Percentiles rank a stretch among this genome's conserved stretches.
Conservation (phyloP, 2,329 filamentous ascomycete species). For the Ophiocordyceps unilateralis region DNA sequence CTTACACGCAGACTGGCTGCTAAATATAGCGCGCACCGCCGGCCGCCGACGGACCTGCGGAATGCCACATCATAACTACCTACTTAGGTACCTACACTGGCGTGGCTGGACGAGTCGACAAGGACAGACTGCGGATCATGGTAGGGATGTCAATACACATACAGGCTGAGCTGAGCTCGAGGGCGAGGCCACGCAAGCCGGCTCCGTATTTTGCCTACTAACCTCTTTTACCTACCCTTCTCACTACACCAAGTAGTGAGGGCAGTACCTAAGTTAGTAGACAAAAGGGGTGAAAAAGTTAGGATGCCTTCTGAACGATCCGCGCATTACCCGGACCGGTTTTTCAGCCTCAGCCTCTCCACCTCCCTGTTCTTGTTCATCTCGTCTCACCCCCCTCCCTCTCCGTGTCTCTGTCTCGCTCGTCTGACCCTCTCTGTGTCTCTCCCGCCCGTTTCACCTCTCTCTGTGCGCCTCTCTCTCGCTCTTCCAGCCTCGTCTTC, state of each 20-base stretch:
- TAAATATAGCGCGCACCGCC: neutral
- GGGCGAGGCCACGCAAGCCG: neutral
- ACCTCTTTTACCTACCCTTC: no score
- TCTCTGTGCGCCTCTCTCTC: neutral
- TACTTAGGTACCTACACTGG: no score
- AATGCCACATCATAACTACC: no score
- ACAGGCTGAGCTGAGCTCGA: no score
- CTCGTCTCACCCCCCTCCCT: neutral
- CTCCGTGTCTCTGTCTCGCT: neutral
- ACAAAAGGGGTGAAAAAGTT: no score
- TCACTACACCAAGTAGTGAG: no score
- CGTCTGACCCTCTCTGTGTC: neutral
- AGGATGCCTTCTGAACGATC: neutral
- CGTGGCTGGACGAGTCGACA: no score
- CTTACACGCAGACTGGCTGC: neutral
- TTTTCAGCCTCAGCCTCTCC: neutral
- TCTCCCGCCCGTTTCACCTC: neutral
- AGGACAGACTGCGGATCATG: no score
- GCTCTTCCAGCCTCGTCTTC: neutral
- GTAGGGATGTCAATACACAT: no score
- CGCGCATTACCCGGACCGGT: neutral
- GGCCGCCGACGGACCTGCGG: neutral
- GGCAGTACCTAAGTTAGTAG: no score
- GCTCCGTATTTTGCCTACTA: no score
- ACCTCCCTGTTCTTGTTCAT: neutral